A percentile compares a stretch with the other conserved stretches of the same genome.
These are phyloP conservation scores for Pythium myriotylum DNA, from an alignment of 352 stramenopile species.

Conservation along the genomic window DNA sequence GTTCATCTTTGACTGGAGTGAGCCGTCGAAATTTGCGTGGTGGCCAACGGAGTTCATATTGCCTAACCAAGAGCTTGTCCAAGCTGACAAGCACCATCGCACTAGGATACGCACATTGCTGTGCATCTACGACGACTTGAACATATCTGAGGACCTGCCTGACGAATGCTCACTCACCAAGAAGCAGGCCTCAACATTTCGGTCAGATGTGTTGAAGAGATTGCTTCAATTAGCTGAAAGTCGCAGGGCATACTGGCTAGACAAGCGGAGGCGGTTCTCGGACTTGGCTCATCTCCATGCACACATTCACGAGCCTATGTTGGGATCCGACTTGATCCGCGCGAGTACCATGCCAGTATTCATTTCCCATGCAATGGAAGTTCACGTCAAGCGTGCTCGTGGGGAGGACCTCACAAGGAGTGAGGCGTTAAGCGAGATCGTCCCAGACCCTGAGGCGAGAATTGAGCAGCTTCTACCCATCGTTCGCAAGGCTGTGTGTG, in stretches of 20 bases:
- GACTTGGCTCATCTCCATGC: not conserved
- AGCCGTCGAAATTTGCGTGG: conserved; percentile 21
- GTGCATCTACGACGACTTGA: conserved; percentile 28
- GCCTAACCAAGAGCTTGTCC: conserved; percentile 43
- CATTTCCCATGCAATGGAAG: conserved; percentile 74
- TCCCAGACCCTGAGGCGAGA: conserved; percentile 47
- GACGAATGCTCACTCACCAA: conserved; percentile 9
- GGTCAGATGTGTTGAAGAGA: conserved; percentile 17
- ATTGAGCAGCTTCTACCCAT: conserved; percentile 44
- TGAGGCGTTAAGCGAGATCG: conserved; percentile 48
- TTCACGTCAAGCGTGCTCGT: conserved; percentile 40
- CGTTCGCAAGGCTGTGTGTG: conserved; percentile 71
- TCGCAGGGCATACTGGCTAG: conserved; percentile 9
- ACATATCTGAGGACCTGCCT: conserved; percentile 5
- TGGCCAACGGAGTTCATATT: conserved; percentile 44
- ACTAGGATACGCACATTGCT: conserved; percentile 3
- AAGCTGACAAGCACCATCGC: conserved; percentile 5
- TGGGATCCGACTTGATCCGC: conserved; percentile 46
- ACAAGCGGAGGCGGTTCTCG: conserved; percentile 3
- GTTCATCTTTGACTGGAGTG: conserved; percentile 49
- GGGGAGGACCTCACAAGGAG: conserved; percentile 21
- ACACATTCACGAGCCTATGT: conserved; percentile 42
- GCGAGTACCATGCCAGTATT: conserved; percentile 61
- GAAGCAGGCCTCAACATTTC: not conserved
- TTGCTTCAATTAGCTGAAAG: conserved; percentile 6